Base-by-base conservation (phyloP, 768 basidiomycete species). In the Kwoniella sp. region DNA sequence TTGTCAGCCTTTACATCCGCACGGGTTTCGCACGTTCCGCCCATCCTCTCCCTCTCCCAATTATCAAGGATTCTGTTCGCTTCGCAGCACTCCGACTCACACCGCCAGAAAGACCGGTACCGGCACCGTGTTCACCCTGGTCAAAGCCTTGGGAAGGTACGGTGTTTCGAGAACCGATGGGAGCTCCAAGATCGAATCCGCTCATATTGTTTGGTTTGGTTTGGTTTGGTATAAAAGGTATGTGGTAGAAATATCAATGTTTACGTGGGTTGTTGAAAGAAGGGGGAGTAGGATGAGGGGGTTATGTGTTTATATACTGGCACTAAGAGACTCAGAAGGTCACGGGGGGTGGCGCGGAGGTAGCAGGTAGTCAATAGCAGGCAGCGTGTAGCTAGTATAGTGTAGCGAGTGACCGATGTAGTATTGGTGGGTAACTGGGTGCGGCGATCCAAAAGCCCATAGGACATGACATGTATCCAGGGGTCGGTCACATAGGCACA, bases 91-190 rank as follows among this genome's bases (percentile, higher is more conserved):
- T 0, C 0, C 17, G 11, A 71, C 73, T 70, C 47, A 74, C 75
- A 0, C 75, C 73, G 8, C 75, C 75, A 23, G 71, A 66, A n/a
- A 73, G 54, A 28, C 75, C 75, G 3, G 61, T 67, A 28, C 75
- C 73, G 28, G 66, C 60, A 12, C 75, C 73, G 57, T 77, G 75
- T 48, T 76, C 75, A 22, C 69, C 74, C 22, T 68, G 63, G 47
- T 72, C 73, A 13, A 61, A 61, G 25, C 71, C 71, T 22, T 23
- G 37, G 22, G 30, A 20, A 17, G 74, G 67, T 26, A 51, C 63
- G 34, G 64, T 67, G 57, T 52, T 62, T 37, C n/a, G 57, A 25
- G 17, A 12, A n/a, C 38, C 51, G 29, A 69, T 73, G 34, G 66
- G 58, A 63, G 56, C 63, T 51, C 67, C 69, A 59, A 70, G 60